Conservation (phyloP, 2,329 filamentous ascomycete genomes). For the Huntiella moniliformis region DNA sequence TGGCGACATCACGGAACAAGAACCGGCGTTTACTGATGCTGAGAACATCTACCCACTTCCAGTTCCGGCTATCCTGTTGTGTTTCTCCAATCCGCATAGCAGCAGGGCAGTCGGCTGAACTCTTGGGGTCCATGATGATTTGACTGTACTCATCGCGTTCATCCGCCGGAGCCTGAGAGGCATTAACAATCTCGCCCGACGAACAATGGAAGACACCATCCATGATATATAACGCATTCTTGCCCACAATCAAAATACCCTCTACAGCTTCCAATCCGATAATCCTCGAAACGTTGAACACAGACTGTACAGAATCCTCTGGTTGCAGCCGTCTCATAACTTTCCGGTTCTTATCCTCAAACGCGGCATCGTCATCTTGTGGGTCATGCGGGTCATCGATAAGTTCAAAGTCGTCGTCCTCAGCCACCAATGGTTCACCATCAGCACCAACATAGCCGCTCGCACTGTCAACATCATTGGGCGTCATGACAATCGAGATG, state of each 20-base stretch:
- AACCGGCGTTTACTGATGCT: conserved; percentile 93
- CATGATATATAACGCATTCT: conserved; percentile 80
- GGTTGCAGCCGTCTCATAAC: conserved; percentile 86
- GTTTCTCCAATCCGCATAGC: conserved; percentile 14
- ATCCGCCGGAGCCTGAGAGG: conserved; percentile 79
- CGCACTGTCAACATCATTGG: conserved; percentile 7
- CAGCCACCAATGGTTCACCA: conserved; percentile 23
- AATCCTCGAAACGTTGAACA: conserved; percentile 89
- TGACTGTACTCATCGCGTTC: conserved; percentile 91
- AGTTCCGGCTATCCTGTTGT: conserved; percentile 72
- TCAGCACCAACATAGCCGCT: background rate
- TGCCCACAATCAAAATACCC: conserved; percentile 81
- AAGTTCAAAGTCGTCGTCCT: conserved; percentile 92
- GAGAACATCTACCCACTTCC: conserved; percentile 87
- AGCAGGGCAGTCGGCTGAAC: background rate
- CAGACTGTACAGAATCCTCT: conserved; percentile 78
- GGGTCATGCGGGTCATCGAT: conserved; percentile 82
- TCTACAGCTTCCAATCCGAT: conserved; percentile 86
- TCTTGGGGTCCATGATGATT: conserved; percentile 52
- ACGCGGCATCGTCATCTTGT: conserved; percentile 51
- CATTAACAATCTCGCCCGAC: conserved; percentile 91
- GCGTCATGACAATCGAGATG: conserved; percentile 7
- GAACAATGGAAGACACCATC: conserved; percentile 91
- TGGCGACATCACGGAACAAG: conserved; percentile 80
- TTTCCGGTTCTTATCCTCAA: conserved; percentile 95